These are phyloP conservation scores for Venturia asperata DNA, from an alignment of 2,329 filamentous ascomycete genomes.

Conservation along the genomic window DNA sequence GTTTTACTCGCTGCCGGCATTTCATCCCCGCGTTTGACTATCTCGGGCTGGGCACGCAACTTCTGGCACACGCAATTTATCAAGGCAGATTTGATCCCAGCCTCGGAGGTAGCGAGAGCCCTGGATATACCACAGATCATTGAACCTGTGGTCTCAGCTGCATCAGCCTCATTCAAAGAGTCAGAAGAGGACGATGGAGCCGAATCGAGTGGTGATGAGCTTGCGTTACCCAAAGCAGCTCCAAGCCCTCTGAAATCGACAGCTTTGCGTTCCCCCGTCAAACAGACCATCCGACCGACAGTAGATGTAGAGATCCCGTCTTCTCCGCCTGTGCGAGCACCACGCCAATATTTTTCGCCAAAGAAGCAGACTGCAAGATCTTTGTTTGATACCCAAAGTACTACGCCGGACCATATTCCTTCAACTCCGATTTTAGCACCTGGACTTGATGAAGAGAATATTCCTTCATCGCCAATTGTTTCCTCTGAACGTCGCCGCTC, in stretches of 20 bases:
- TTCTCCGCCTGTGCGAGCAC: not conserved
- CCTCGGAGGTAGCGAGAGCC: not conserved
- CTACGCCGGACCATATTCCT: not conserved
- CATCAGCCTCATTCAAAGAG: not conserved
- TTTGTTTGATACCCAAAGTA: not conserved
- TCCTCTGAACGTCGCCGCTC: slow-evolving; percentile 1
- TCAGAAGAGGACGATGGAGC: not conserved
- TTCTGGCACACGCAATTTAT: not conserved
- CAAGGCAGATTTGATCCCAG: not conserved
- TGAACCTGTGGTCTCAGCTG: not conserved
- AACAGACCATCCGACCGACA: not conserved
- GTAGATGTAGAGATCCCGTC: not conserved
- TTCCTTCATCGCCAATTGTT: slow-evolving; percentile 12
- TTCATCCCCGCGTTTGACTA: not conserved
- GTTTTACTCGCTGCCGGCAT: not conserved
- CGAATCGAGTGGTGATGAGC: slow-evolving; percentile 1
- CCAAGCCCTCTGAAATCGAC: not conserved
- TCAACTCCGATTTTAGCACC: slow-evolving; percentile 8
- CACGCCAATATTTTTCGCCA: not conserved
- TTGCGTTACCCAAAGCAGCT: not conserved
- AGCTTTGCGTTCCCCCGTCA: not conserved
- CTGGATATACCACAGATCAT: not conserved
- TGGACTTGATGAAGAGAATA: slow-evolving; percentile 11
- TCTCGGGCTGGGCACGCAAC: not conserved
- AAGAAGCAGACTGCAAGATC: not conserved